Evolutionary conservation across 805 yeast genomes (phyloP), one percentile per base, ranked within the genome.

Genomic region (Huiozyma naganishii): DNA sequence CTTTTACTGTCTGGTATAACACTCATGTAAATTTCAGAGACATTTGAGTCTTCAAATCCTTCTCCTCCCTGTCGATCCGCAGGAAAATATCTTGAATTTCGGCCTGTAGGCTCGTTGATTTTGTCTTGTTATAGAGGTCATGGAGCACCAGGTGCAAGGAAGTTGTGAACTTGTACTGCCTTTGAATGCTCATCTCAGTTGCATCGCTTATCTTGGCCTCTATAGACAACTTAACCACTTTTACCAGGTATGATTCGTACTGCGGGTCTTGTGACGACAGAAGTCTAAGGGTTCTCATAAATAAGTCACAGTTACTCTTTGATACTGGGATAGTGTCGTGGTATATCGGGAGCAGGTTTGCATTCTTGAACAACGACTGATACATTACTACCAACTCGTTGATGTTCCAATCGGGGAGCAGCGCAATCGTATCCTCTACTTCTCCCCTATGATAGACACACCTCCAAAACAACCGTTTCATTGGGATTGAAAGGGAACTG

Each of bases 81-180:
- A 43, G 45, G 6, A 53, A 38, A 8, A 58, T 43, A 3, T 38
- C 37, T 29, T 46, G 47, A 10, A 59, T 39, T 28, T 54, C 52
- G 6, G 36, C 17, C 28, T 39, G 42, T 7, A 55, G 41, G 37
- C 30, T 10, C 11, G 36, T n/a, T 13, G 38, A 33, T 5, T 6
- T 7, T 4, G 32, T 27, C 11, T 37, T 37, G 27, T 45, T 43
- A n/a, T 47, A 43, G 9, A 56, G 37, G 23, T 54, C 57, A 39
- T 54, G 60, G 7, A 58, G 41, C 1, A 49, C 45, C 27, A 55
- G 39, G 42, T 57, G 58, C 30, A 59, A 43, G 7, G 58, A 49
- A 27, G 61, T 52, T n/a, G 54, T 54, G 39, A 58, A 58, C 39
- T 57, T 49, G 41, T 57, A 59, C 41, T 57, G 57, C 29, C 47